Base-by-base conservation (phyloP, 495 filamentous ascomycete genomes). In the Cetradonia linearis region DNA sequence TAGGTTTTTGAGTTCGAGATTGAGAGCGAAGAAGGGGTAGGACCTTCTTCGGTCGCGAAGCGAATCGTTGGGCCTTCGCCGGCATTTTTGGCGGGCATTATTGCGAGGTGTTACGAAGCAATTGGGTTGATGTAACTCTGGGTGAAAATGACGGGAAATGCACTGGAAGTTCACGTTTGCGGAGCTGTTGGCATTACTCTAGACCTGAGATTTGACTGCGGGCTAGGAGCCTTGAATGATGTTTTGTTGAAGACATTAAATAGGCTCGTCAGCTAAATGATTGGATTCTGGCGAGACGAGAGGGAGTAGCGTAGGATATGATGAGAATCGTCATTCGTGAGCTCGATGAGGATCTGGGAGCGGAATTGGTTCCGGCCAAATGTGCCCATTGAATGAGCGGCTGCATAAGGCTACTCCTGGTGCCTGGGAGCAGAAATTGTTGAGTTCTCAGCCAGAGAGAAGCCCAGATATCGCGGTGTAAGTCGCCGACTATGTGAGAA, bases 41-140 rank as follows among this genome's bases (percentile, higher is more conserved):
- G 64, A 68, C 77, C 77, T 63, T 75, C 72, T 33, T 72, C 66
- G 0, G 74, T 78, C n/a, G 77, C 77, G 50, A 78, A 73, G 63
- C 76, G 72, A 63, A 78, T 77, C 13, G 71, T 74, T 10, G 77
- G 73, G 64, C 74, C 66, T 48, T 66, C 66, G 40, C 71, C 1
- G 27, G 34, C 8, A 14, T 34, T 23, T 6, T 8, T 3, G 11
- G 58, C 7, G 9, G 58, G 13, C 54, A 56, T 56, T 23, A 20
- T 52, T 46, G 42, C 11, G 33, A 11, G 42, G 9, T 25, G 20
- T 2, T 46, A 13, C 3, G 42, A 11, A 3, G 42, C n/a, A 2
- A 2, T 5, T n/a, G 42, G 20, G 20, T 23, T 25, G 42, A 23
- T 8, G 20, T n/a, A 46, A n/a, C n/a, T n/a, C n/a, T n/a, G n/a